Conservation (phyloP, 768 basidiomycete genomes). For the Naganishia friedmannii region DNA sequence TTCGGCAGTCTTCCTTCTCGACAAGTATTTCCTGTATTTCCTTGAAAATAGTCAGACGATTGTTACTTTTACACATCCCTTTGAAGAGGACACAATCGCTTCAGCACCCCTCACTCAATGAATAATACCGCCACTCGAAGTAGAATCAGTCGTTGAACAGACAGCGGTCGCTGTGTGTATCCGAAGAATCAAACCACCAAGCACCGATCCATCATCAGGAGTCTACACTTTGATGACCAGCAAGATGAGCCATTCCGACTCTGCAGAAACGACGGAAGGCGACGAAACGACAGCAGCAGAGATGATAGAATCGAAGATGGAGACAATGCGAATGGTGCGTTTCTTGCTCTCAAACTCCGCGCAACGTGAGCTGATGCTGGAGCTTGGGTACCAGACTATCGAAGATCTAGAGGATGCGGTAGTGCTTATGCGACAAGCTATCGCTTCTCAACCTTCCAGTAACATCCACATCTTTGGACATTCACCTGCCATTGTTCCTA, state of each 20-base stretch:
- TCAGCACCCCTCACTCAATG: background rate
- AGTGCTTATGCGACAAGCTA: slow-evolving; percentile 23
- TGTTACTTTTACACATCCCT: background rate
- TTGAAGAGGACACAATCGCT: background rate
- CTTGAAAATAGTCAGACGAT: background rate
- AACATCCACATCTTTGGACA: background rate
- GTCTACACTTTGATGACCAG: background rate
- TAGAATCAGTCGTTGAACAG: background rate
- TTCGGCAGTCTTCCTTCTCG: no score
- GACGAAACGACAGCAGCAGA: slow-evolving; percentile 5
- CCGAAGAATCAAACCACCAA: background rate
- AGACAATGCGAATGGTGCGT: slow-evolving; percentile 10
- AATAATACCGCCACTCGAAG: background rate
- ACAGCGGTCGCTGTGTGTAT: background rate
- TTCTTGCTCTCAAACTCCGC: no score
- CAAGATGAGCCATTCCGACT: background rate
- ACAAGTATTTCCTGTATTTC: background rate
- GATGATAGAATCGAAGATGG: slow-evolving; percentile 7
- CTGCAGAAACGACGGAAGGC: background rate
- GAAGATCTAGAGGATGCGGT: slow-evolving; percentile 25
- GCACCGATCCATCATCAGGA: background rate
- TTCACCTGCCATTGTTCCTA: background rate
- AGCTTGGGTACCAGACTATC: slow-evolving; percentile 4
- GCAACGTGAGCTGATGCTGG: background rate
- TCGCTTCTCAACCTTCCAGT: background rate